These are phyloP conservation scores for Wickerhamomyces sydowiorum DNA, from an alignment of 805 yeast genomes.

Conservation along the genomic window DNA sequence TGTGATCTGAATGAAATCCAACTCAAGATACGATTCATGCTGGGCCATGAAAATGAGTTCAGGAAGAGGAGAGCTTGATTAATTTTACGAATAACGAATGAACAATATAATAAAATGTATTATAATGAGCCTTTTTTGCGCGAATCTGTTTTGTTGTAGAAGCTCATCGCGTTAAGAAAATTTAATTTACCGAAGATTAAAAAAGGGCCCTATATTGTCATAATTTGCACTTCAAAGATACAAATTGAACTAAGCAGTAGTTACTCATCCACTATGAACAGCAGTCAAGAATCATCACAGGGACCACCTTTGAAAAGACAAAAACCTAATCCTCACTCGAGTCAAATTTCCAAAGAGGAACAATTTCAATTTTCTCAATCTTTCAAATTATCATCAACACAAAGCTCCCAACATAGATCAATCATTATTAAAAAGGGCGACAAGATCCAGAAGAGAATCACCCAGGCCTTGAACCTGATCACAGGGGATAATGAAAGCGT, in stretches of 20 bases:
- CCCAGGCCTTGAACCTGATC: conserved; percentile 5
- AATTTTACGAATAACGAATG: not conserved
- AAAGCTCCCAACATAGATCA: not conserved
- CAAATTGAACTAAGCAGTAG: too few species aligned
- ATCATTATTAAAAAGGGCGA: conserved; percentile 19
- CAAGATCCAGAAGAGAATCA: conserved; percentile 14
- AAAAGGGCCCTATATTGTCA: too few species aligned
- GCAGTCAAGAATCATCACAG: not conserved
- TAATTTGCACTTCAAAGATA: too few species aligned
- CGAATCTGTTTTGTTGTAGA: too few species aligned
- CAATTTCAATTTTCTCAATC: not conserved
- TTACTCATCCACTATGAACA: not conserved
- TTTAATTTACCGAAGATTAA: too few species aligned
- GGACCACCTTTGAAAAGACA: not conserved
- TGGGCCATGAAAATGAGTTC: conserved; percentile 4
- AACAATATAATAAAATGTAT: too few species aligned
- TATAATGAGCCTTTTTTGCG: too few species aligned
- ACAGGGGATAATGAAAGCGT: not conserved
- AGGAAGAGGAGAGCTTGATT: not conserved
- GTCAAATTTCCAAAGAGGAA: not conserved
- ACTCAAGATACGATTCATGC: conserved; percentile 14
- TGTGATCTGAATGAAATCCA: conserved; percentile 18
- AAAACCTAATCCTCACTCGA: not conserved
- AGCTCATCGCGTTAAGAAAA: too few species aligned
- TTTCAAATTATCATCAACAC: not conserved